Evolutionary conservation across 2,329 filamentous ascomycete species (phyloP).

Genomic region (Cladosporium velox): DNA sequence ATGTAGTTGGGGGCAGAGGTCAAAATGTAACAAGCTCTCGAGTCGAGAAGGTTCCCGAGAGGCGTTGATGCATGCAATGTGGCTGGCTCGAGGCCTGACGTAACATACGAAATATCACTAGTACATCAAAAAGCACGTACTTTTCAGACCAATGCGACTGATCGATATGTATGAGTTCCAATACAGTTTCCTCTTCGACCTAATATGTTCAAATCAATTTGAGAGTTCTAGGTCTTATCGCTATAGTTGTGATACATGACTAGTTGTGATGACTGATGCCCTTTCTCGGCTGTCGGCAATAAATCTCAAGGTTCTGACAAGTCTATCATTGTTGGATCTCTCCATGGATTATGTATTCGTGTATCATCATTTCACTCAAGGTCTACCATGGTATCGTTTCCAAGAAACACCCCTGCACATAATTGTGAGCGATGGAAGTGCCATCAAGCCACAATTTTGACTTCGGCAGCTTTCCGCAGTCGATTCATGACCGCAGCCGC

Average conservation of each 20-base stretch:
- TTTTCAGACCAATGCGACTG: background rate
- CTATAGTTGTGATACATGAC: background rate
- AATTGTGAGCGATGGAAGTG: background rate
- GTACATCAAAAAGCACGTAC: background rate
- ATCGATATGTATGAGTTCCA: background rate
- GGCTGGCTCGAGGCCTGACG: conserved; percentile 2
- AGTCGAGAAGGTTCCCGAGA: background rate
- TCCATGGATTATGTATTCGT: background rate
- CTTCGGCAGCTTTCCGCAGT: conserved; percentile 51
- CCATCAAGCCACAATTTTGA: conserved; percentile 30
- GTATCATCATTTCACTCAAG: background rate
- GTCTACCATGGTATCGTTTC: background rate
- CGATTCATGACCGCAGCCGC: conserved; percentile 67
- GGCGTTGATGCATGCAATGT: background rate
- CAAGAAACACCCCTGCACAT: background rate
- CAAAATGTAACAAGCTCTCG: background rate
- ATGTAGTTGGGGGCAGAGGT: background rate
- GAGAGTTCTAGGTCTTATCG: background rate
- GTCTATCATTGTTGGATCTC: background rate
- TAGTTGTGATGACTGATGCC: background rate
- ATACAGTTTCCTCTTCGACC: background rate
- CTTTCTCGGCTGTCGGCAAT: background rate
- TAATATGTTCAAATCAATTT: background rate
- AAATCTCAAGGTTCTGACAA: background rate
- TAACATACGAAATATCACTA: background rate